Conservation (phyloP, 768 basidiomycete species). For the Amanita inopinata region DNA sequence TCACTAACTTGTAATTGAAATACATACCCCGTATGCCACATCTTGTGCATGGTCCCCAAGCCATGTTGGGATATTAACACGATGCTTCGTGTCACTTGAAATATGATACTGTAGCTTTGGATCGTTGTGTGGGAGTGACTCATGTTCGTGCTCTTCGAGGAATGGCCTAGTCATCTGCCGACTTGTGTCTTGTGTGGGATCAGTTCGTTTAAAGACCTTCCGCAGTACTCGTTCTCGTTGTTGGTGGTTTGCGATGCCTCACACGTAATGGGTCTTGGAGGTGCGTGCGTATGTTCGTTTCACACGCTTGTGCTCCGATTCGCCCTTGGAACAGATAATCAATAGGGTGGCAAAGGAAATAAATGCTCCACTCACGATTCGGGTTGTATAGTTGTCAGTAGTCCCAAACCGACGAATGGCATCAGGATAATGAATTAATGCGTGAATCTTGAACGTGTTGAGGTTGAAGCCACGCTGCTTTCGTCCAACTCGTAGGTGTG, state of each 20-base stretch:
- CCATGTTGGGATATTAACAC: neutral
- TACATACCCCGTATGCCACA: slow-evolving; percentile 20
- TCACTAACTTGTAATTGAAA: neutral
- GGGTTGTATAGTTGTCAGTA: slow-evolving; percentile 23
- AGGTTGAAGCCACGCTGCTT: slow-evolving; percentile 13
- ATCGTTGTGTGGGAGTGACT: neutral
- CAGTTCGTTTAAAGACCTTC: neutral
- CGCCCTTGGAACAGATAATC: slow-evolving; percentile 19
- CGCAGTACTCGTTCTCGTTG: neutral
- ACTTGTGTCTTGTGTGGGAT: neutral
- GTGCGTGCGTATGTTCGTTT: slow-evolving; percentile 25
- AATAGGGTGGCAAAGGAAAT: neutral
- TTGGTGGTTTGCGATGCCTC: slow-evolving; percentile 12
- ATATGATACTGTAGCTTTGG: slow-evolving; percentile 17
- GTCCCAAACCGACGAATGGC: slow-evolving; percentile 18
- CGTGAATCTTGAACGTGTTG: slow-evolving; percentile 22
- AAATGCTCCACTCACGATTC: slow-evolving; percentile 15
- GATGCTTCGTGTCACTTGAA: slow-evolving; percentile 10
- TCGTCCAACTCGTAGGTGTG: neutral
- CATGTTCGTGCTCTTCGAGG: neutral
- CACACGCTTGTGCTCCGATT: slow-evolving; percentile 24
- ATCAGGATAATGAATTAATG: slow-evolving; percentile 18
- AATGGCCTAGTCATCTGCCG: neutral
- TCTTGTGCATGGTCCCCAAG: slow-evolving; percentile 13
- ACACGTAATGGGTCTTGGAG: slow-evolving; percentile 19